Evolutionary conservation across 75 land plant species (phyloP).

Genomic region (Cryptomeria japonica): DNA sequence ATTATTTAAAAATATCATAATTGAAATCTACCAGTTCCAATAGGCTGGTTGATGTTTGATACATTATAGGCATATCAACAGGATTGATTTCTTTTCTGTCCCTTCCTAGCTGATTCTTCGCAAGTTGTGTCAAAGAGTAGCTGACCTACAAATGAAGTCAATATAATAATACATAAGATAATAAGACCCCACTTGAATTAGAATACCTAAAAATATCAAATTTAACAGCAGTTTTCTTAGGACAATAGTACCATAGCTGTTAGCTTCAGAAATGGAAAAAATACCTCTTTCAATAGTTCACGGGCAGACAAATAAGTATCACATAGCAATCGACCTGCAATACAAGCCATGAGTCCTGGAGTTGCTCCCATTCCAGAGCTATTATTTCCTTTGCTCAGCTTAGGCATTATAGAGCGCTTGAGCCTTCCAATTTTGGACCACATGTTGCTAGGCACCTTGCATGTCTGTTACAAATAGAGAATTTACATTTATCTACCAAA

Average conservation of each 20-base stretch:
- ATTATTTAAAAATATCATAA: background rate
- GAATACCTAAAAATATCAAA: background rate
- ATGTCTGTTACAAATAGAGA: conserved; percentile 47
- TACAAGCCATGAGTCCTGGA: conserved; percentile 86
- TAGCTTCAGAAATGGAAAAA: background rate
- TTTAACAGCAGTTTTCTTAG: background rate
- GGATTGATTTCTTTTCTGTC: conserved; percentile 90
- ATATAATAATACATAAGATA: background rate
- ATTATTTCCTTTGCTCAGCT: conserved; percentile 69
- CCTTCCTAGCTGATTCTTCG: conserved; percentile 83
- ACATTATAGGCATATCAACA: conserved; percentile 84
- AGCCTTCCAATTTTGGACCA: conserved; percentile 98
- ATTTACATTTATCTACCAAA: background rate
- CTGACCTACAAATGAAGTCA: conserved; percentile 63
- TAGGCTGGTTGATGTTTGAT: conserved; percentile 59
- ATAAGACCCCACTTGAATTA: background rate
- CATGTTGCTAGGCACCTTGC: conserved; percentile 78
- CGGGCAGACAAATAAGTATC: conserved; percentile 93
- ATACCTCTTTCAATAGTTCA: conserved; percentile 92
- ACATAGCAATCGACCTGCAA: conserved; percentile 94
- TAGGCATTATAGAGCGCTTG: conserved; percentile 87
- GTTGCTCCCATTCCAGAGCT: conserved; percentile 93
- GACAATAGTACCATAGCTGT: background rate
- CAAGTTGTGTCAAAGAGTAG: conserved; percentile 89
- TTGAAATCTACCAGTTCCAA: conserved; percentile 69